Evolutionary conservation across 176 grass and related monocot species (phyloP).

Genomic region (Eragrostis nindensis): DNA sequence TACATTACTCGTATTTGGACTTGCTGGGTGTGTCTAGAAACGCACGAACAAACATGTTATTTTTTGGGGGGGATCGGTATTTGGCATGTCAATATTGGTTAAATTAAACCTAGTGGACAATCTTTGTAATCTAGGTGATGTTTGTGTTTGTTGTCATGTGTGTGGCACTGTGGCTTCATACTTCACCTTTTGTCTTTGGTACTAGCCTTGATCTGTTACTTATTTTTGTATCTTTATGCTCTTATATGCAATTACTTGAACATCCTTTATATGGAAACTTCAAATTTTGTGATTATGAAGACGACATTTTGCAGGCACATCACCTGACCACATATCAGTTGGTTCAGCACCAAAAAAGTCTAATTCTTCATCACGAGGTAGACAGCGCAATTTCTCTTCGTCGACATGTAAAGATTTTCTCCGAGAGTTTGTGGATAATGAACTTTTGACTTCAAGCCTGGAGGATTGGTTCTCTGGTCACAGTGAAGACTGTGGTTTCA

Average conservation of each 20-base stretch:
- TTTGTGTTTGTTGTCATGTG: slow-evolving; percentile 2
- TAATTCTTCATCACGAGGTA: slow-evolving; percentile 50
- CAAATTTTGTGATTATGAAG: background rate
- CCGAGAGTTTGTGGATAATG: slow-evolving; percentile 84
- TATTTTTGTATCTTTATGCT: background rate
- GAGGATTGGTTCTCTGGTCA: slow-evolving; percentile 82
- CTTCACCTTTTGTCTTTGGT: background rate
- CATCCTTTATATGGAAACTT: background rate
- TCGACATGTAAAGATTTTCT: slow-evolving; percentile 90
- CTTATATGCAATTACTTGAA: slow-evolving; percentile 6
- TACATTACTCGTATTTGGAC: background rate
- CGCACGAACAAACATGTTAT: background rate
- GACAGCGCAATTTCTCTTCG: slow-evolving; percentile 57
- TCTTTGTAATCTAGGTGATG: background rate
- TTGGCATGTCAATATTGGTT: background rate
- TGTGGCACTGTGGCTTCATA: background rate
- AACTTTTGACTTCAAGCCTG: slow-evolving; percentile 76
- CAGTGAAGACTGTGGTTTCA: slow-evolving; percentile 56
- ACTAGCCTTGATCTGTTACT: slow-evolving; percentile 11
- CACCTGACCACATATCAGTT: slow-evolving; percentile 63
- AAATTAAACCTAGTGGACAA: background rate
- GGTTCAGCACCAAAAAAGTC: slow-evolving; percentile 58
- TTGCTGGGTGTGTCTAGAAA: slow-evolving; percentile 1
- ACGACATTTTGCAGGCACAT: slow-evolving; percentile 48
- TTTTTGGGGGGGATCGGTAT: background rate